Evolutionary conservation across 2,329 filamentous ascomycete species (phyloP), one percentile per base, ranked within the genome.

Genomic region (Atkinsonella texensis): DNA sequence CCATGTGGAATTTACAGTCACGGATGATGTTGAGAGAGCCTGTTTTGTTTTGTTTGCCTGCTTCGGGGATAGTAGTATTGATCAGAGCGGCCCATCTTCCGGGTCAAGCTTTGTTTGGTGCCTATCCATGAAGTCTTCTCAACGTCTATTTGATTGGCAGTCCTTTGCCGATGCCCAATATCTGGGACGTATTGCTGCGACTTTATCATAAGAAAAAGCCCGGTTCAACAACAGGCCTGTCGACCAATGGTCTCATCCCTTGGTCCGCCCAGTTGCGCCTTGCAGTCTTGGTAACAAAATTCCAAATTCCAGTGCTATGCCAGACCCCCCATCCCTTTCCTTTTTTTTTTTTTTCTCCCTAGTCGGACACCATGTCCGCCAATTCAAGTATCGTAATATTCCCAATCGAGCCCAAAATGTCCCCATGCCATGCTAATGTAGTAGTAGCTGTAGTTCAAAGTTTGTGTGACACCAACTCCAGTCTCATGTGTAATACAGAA

Each of bases 401-500:
- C 54, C 58, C 57, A 53, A 55, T 58, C 54, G 55, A 48, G 38
- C 20, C 57, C 58, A 55, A 54, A 52, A 58, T 61, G 61, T 59
- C 63, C 63, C 63, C 62, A 53, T 64, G 62, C 62, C 65, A 64
- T 65, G 63, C 59, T 46, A 8, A 28, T 45, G 28, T 52, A 35
- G 20, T 47, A 31, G 50, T 48, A 40, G 31, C 60, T 60, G 61
- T 61, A 60, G 61, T 61, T 56, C 62, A 58, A 58, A 60, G 45
- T 60, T 57, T 57, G 56, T 60, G 59, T 42, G 32, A 46, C 40
- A 55, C 59, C 62, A 63, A 63, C 57, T 59, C 61, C 60, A 55
- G 53, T 56, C 56, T 51, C 13, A 43, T 60, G 60, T 59, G 62
- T 64, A 62, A 57, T 64, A 65, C 63, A 65, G 60, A 55, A 59